These are phyloP conservation scores for Phytophthora meadii DNA, from an alignment of 352 stramenopile genomes.

Conservation along the genomic window DNA sequence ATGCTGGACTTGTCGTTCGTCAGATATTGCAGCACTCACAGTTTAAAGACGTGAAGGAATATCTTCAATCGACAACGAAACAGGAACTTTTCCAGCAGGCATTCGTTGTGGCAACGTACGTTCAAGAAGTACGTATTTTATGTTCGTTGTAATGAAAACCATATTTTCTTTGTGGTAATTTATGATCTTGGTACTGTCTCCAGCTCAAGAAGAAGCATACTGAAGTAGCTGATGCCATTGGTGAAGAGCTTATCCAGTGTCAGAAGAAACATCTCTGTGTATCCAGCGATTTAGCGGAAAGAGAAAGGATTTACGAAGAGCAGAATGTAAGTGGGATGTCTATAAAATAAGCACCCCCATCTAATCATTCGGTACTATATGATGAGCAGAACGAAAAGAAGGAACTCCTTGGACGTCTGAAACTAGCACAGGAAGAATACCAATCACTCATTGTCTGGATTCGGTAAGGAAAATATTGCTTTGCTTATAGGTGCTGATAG, in stretches of 20 bases:
- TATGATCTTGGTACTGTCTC: too few species aligned
- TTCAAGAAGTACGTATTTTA: conserved; percentile 44
- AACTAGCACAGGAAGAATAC: conserved; percentile 42
- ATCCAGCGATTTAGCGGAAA: conserved; percentile 35
- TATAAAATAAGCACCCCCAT: too few species aligned
- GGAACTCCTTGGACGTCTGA: conserved; percentile 41
- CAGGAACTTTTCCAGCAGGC: conserved; percentile 57
- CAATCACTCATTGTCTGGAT: conserved; percentile 41
- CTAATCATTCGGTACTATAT: neutral
- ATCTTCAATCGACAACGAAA: conserved; percentile 47
- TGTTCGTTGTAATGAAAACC: neutral
- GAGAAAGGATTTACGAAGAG: conserved; percentile 15
- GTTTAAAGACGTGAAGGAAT: conserved; percentile 47
- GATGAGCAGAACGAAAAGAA: conserved; percentile 20
- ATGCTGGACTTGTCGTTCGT: conserved; percentile 48
- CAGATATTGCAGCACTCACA: conserved; percentile 59
- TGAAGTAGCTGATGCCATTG: conserved; percentile 27
- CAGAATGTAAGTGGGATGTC: conserved; percentile 27
- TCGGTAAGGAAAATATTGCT: conserved; percentile 20
- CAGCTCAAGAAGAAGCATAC: conserved; percentile 34
- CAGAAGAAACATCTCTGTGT: conserved; percentile 35
- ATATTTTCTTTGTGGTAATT: too few species aligned
- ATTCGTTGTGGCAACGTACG: conserved; percentile 48
- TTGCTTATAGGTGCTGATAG: too few species aligned
- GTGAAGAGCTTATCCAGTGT: conserved; percentile 25